phyloP scores from a whole-genome alignment of 306 rosid genomes.

The Cyclanthera cordifolia region DNA sequence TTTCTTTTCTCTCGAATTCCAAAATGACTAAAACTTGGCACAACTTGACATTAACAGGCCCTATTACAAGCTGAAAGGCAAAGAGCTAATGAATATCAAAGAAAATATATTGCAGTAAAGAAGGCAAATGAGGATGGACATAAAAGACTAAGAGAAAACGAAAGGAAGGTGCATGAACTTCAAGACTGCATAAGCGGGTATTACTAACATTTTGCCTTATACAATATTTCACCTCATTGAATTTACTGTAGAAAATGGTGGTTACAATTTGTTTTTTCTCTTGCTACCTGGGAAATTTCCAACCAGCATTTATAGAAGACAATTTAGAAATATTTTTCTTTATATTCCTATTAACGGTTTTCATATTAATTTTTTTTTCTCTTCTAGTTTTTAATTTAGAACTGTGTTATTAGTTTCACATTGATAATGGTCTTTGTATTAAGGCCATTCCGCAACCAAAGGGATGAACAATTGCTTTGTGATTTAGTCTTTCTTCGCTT shows the following conservation, averaged over 20 bases:
- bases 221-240: too few species aligned
- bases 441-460: too few species aligned
- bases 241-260: conserved; percentile 1
- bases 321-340: neutral
- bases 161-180: conserved; percentile 62
- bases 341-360: neutral
- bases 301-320: neutral
- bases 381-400: neutral
- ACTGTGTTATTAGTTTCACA: neutral
- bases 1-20: conserved; percentile 11
- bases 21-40: neutral
- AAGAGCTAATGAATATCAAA: conserved; percentile 61
- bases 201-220: conserved; percentile 27
- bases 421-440: neutral
- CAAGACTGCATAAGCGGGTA: conserved; percentile 88
- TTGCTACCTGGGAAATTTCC: neutral
- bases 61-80: conserved; percentile 50
- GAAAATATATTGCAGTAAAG: conserved; percentile 47
- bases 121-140: conserved; percentile 46
- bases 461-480: too few species aligned
- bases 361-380: neutral
- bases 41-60: conserved; percentile 33
- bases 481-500: too few species aligned
- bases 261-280: neutral
- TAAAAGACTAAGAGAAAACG: conserved; percentile 54